Base-by-base conservation (phyloP, 2,329 filamentous ascomycete species). In the Herpotrichia juniperi region DNA sequence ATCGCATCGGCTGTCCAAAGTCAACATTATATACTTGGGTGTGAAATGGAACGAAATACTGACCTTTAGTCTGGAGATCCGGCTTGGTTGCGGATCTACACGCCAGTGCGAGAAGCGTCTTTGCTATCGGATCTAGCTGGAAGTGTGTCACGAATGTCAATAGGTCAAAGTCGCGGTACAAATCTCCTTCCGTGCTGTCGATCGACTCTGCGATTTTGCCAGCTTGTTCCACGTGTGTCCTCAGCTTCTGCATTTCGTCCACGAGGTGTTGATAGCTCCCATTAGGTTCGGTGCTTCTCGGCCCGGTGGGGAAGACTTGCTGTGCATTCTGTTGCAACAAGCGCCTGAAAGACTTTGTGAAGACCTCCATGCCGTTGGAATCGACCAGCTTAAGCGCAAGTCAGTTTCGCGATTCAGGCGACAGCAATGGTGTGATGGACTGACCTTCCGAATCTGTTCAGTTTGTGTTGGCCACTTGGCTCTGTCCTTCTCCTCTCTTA, bases 291-390 rank as follows among this genome's bases (percentile, higher is more conserved):
- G 86, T 84, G 50, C 85, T 84, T 75, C 91, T 84, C 66, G 85
- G 90, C 48, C 87, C 81, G 58, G 89, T 87, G 46, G 91, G 88
- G 72, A 97, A 97, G 73, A 99, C 94, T 69, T 94, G 88, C 58
- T 88, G 81, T 67, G 93, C 91, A 86, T 97, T 97, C 78, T 88
- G 88, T 76, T 89, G 89, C 71, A 99, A 86, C 73, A 97, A 83
- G 76, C 93, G 91, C 76, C 91, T 88, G 77, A 99, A 96, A 76
- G 94, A 97, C 81, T 93, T 96, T 55, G 91, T 87, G 75, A 93
- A 97, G 72, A 97, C 92, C 83, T 99, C 96, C 93, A 99, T 99
- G 72, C 93, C 93, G 92, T 96, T 88, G 69, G 93, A 93, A 85
- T 96, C 88, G 79, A 97, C 89, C 74, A 97, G 87, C 90, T 96